phyloP scores from a whole-genome alignment of 768 basidiomycete genomes.

The Fomitopsis serialis region DNA sequence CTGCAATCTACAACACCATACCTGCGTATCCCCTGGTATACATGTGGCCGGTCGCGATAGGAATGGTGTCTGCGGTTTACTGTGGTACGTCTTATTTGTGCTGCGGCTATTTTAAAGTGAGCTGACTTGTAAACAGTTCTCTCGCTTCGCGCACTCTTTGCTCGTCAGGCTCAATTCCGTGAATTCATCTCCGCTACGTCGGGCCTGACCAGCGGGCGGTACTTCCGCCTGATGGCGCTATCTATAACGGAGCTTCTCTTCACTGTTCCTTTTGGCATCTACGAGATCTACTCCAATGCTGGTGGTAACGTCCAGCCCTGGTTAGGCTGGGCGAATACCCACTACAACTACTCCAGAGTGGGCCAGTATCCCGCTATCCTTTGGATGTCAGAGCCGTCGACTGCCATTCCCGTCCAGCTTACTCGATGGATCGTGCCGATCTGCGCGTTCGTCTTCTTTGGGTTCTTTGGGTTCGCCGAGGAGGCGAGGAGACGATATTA shows the following conservation, averaged over 20 bases:
- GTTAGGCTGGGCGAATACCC: slow-evolving; percentile 41
- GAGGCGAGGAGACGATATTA: slow-evolving; percentile 36
- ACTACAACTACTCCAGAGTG: slow-evolving; percentile 40
- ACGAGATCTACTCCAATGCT: slow-evolving; percentile 29
- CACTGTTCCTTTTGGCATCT: slow-evolving; percentile 31
- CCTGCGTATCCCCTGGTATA: slow-evolving; percentile 24
- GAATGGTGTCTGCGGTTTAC: slow-evolving; percentile 27
- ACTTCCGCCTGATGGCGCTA: slow-evolving; percentile 56
- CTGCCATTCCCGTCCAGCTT: slow-evolving; percentile 25
- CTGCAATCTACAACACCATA: slow-evolving; percentile 42
- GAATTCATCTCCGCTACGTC: slow-evolving; percentile 29
- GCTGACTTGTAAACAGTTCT: no score
- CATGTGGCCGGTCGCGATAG: slow-evolving; percentile 18
- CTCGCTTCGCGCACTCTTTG: slow-evolving; percentile 40
- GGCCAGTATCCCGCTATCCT: slow-evolving; percentile 31
- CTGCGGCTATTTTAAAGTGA: no score
- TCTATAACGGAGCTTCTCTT: slow-evolving; percentile 39
- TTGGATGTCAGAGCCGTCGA: slow-evolving; percentile 27
- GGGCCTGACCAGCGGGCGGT: slow-evolving; percentile 28
- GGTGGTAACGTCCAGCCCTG: slow-evolving; percentile 36
- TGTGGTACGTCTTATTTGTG: slow-evolving; percentile 36
- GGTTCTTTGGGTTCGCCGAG: slow-evolving; percentile 45
- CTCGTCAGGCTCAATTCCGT: slow-evolving; percentile 45
- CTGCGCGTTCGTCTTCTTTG: slow-evolving; percentile 37
- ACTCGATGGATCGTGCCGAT: slow-evolving; percentile 35